Conservation (phyloP, 31 red algal species). For the Endocladia muricata region DNA sequence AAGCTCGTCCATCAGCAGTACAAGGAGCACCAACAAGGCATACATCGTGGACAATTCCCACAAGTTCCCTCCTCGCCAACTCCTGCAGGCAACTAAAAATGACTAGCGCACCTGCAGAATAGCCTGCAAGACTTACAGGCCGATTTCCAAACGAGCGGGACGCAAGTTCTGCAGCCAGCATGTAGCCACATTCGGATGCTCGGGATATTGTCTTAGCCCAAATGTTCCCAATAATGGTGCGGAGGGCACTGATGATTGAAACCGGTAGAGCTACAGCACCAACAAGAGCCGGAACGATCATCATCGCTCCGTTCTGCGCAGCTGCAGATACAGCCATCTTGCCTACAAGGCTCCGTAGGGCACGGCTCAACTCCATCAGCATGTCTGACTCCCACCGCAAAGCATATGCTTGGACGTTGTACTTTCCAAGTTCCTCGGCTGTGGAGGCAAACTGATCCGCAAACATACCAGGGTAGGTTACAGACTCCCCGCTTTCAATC, state of each 20-base stretch:
- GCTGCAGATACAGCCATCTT: constrained; percentile 62
- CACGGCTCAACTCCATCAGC: constrained; percentile 51
- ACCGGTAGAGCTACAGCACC: constrained; percentile 62
- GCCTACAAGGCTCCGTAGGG: constrained; percentile 40
- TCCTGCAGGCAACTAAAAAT: constrained; percentile 52
- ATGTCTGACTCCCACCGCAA: constrained; percentile 56
- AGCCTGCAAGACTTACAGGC: constrained; percentile 50
- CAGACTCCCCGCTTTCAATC: constrained; percentile 11
- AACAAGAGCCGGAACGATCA: constrained; percentile 41
- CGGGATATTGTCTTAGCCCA: constrained; percentile 64
- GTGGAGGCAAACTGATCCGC: constrained; percentile 56
- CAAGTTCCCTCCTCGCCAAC: constrained; percentile 47
- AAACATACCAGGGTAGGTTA: constrained; percentile 48
- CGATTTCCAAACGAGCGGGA: constrained; percentile 62
- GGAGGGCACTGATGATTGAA: constrained; percentile 54
- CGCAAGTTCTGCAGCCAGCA: constrained; percentile 67
- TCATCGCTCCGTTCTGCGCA: constrained; percentile 53
- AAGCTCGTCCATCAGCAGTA: constrained; percentile 22
- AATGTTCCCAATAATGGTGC: constrained; percentile 61
- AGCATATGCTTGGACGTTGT: constrained; percentile 51
- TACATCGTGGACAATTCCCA: constrained; percentile 58
- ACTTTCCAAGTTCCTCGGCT: constrained; percentile 11
- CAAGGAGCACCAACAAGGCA: constrained; percentile 66
- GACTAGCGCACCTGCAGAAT: constrained; percentile 52
- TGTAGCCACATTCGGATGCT: constrained; percentile 49